A percentile compares a stretch with the other conserved stretches of the same genome.
phyloP scores from a whole-genome alignment of 176 grass and related monocot species.

The Triticum aestivum region IWGSC_CS_RefSeq_v2.1 NC_057795.1:632569033-632569532 shows the following conservation, averaged over 20 bases:
- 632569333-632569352: conserved; percentile 86
- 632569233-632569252: conserved; percentile 89
- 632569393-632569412: neutral
- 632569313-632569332: conserved; percentile 69
- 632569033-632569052: conserved; percentile 75
- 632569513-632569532: conserved; percentile 4
- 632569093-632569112: conserved; percentile 90
- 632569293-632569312: conserved; percentile 66
- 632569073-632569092: conserved; percentile 91
- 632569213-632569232: conserved; percentile 85
- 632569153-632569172: conserved; percentile 21
- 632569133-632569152: conserved; percentile 51
- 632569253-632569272: conserved; percentile 58
- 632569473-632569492: conserved; percentile 77
- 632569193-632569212: conserved; percentile 24
- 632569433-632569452: conserved; percentile 78
- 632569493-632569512: conserved; percentile 6
- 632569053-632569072: conserved; percentile 92
- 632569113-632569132: conserved; percentile 85
- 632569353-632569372: conserved; percentile 10
- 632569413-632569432: conserved; percentile 72
- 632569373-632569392: neutral
- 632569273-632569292: conserved; percentile 73
- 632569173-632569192: neutral
- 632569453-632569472: conserved; percentile 77